These are phyloP conservation scores for Talaromyces rugulosus DNA, from an alignment of 2,329 filamentous ascomycete genomes.

Conservation along the genomic window DNA sequence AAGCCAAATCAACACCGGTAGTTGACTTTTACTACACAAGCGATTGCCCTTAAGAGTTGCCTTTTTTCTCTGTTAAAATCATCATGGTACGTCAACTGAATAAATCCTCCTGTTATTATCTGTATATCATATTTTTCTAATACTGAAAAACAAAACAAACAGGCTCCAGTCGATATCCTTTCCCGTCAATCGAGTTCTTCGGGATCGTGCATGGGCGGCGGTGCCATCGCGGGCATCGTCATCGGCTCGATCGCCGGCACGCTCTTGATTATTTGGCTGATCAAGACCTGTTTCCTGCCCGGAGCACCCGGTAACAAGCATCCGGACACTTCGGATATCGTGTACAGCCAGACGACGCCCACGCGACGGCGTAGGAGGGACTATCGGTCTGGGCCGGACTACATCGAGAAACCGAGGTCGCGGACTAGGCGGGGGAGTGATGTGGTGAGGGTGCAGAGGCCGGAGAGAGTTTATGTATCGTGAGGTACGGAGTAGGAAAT, in stretches of 20 bases:
- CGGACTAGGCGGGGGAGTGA: constrained; percentile 16
- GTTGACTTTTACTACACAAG: not conserved
- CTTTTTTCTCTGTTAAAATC: not conserved
- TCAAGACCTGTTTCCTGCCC: constrained; percentile 23
- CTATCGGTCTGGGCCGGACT: constrained; percentile 16
- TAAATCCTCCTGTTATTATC: not conserved
- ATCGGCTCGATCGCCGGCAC: constrained; percentile 36
- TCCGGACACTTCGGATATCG: constrained; percentile 22
- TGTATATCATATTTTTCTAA: not conserved
- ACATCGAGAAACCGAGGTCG: constrained; percentile 27
- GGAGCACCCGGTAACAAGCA: constrained; percentile 18
- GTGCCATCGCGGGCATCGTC: constrained; percentile 37
- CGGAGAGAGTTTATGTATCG: constrained; percentile 33
- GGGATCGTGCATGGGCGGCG: constrained; percentile 28
- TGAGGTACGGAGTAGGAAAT: constrained; percentile 30
- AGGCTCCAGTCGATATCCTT: not conserved
- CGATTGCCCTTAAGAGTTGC: not conserved
- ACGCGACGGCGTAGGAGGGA: not conserved
- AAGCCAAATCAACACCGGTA: not conserved
- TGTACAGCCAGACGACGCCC: constrained; percentile 15
- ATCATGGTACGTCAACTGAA: constrained; percentile 6
- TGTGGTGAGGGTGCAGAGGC: constrained; percentile 27
- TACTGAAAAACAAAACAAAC: not conserved
- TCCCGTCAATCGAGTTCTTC: constrained; percentile 17
- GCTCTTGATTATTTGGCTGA: constrained; percentile 34